Evolutionary conservation across 2,329 filamentous ascomycete genomes (phyloP), one percentile per base, ranked within the genome.

Genomic region (Mariannaea sp.): DNA sequence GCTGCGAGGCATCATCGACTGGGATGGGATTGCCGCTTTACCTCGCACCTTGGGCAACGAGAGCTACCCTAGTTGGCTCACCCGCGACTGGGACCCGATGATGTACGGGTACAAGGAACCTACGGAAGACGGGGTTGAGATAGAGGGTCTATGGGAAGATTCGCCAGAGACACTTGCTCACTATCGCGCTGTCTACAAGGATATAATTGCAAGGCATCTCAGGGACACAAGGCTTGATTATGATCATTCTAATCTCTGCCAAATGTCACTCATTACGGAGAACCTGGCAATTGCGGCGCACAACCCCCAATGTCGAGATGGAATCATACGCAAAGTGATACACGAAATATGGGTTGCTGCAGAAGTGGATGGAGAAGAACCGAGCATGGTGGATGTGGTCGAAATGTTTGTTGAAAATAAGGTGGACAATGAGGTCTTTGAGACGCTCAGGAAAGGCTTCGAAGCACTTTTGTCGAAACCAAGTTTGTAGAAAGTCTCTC

Each of bases 21-120:
- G 44, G 55, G 57, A 60, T 38, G 39, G 45, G 13, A 33, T 36
- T 10, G 49, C 53, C 16, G 55, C 44, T 19, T 14, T 53, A 22
- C 58, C 58, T 7, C 45, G 46, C 14, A 44, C 26, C 17, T 3
- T 48, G 4, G 58, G 56, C 16, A 55, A 49, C 29, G 29, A 29
- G 5, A 33, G 48, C 24, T 59, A 59, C 35, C 53, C 54, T 12
- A 33, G 42, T 5, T 57, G 45, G 49, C 52, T 59, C 19, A 59
- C 56, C 10, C 53, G 53, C 17, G 56, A 56, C 22, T 59, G 53
- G 56, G 53, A 59, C 39, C 54, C 54, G 29, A 46, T 59, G 9
- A 52, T 57, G 49, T 59, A 57, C 12, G 57, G 54, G 13, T 59
- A 47, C 53, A 50, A 53, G 12, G 33, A 52, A 29, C 42, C 47